Conservation (phyloP, 2,329 filamentous ascomycete species). For the Sporothrix protearum region DNA sequence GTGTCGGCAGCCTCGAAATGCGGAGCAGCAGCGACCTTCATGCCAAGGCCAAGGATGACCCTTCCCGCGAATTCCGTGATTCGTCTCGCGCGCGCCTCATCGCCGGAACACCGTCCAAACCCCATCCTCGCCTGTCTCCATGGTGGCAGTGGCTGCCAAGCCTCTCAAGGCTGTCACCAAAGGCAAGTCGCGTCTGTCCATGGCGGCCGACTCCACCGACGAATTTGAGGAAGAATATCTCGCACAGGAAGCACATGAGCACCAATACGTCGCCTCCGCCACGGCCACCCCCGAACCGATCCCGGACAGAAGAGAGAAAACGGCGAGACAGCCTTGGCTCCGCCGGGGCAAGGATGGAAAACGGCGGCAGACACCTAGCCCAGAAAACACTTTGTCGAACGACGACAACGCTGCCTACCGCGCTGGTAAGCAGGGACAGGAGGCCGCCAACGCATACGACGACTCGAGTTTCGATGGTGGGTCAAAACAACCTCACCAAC, state of each 20-base stretch:
- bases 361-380: neutral
- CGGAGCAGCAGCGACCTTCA: constrained; percentile 26
- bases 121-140: constrained; percentile 31
- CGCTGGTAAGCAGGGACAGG: constrained; percentile 30
- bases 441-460: constrained; percentile 34
- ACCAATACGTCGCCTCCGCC: neutral
- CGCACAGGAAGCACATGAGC: neutral
- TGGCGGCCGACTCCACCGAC: constrained; percentile 21
- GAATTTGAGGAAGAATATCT: constrained; percentile 14
- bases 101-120: constrained; percentile 33
- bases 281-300: neutral
- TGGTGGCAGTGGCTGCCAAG: constrained; percentile 32
- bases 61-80: neutral
- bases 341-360: constrained; percentile 14
- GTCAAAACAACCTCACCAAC: constrained; percentile 25
- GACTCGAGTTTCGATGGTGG: constrained; percentile 30
- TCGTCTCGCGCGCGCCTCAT: constrained; percentile 19
- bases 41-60: neutral
- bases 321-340: constrained; percentile 7
- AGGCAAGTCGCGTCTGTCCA: constrained; percentile 33
- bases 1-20: constrained; percentile 46
- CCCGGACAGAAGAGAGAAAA: neutral
- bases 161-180: constrained; percentile 36
- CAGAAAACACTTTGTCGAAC: constrained; percentile 27
- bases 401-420: constrained; percentile 29